Conservation (phyloP, 2,329 filamentous ascomycete species). For the Macrophomina phaseolina region DNA sequence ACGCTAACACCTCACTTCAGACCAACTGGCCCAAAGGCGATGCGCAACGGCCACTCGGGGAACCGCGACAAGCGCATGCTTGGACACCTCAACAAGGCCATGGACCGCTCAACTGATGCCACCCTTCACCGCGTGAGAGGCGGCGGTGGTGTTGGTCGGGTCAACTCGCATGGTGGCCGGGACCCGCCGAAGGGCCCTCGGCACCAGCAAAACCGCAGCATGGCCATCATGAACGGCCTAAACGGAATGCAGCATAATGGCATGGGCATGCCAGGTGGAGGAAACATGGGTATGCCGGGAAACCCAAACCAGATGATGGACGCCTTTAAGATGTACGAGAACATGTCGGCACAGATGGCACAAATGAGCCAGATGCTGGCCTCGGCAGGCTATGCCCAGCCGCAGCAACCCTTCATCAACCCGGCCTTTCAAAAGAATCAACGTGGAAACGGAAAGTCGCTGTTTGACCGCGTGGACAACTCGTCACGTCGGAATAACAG, state of each 20-base stretch:
- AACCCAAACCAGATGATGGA: conserved; percentile 25
- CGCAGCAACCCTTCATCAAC: conserved; percentile 51
- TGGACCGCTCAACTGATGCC: conserved; percentile 79
- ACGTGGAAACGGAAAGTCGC: conserved; percentile 56
- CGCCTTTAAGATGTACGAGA: conserved; percentile 32
- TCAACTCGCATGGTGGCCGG: conserved; percentile 74
- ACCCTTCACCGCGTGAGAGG: conserved; percentile 79
- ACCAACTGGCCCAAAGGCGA: conserved; percentile 92
- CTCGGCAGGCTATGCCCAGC: conserved; percentile 81
- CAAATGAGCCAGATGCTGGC: conserved; percentile 77
- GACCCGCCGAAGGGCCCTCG: conserved; percentile 75
- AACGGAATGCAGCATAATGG: conserved; percentile 55
- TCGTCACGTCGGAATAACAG: conserved; percentile 36
- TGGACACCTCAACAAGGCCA: conserved; percentile 80
- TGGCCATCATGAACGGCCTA: conserved; percentile 46
- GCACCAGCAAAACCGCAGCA: conserved; percentile 42
- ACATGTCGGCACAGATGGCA: conserved; percentile 57
- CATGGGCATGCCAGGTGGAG: conserved; percentile 38
- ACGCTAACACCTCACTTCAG: conserved; percentile 53
- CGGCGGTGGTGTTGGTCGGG: conserved; percentile 75
- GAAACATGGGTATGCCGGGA: conserved; percentile 17
- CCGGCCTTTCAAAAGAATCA: conserved; percentile 54
- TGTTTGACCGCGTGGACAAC: conserved; percentile 73
- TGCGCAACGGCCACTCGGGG: conserved; percentile 73
- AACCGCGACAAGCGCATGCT: conserved; percentile 79